Evolutionary conservation across 2,329 filamentous ascomycete species (phyloP).

Genomic region (Onygena corvina): DNA sequence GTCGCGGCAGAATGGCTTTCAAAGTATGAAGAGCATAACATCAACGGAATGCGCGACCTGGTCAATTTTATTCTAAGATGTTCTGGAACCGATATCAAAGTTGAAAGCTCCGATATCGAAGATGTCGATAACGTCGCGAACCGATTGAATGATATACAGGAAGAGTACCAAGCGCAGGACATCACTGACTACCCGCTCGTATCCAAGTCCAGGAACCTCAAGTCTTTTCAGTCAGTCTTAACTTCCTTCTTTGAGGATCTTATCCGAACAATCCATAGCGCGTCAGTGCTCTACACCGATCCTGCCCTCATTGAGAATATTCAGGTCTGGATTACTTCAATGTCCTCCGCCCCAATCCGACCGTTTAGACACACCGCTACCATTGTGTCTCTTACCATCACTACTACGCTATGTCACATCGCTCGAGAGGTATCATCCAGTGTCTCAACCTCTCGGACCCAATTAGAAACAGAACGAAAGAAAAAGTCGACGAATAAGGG

Average conservation of each 20-base stretch:
- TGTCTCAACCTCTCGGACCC: slow-evolving; percentile 63
- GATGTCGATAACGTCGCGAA: slow-evolving; percentile 78
- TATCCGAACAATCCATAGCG: slow-evolving; percentile 65
- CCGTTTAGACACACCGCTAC: slow-evolving; percentile 93
- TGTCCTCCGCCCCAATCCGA: slow-evolving; percentile 77
- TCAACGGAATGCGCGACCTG: slow-evolving; percentile 44
- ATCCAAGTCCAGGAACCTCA: slow-evolving; percentile 62
- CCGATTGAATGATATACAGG: slow-evolving; percentile 71
- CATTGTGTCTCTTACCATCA: slow-evolving; percentile 66
- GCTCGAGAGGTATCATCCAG: slow-evolving; percentile 58
- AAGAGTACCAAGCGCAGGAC: slow-evolving; percentile 69
- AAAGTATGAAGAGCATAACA: slow-evolving; percentile 44
- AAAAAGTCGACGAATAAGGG: slow-evolving; percentile 62
- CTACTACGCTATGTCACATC: slow-evolving; percentile 62
- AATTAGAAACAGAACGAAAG: slow-evolving; percentile 66
- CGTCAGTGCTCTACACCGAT: slow-evolving; percentile 69
- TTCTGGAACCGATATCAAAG: slow-evolving; percentile 66
- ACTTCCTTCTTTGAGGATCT: slow-evolving; percentile 68
- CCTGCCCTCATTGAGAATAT: slow-evolving; percentile 72
- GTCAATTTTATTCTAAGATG: slow-evolving; percentile 53
- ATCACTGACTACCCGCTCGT: slow-evolving; percentile 87
- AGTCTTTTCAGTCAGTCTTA: slow-evolving; percentile 65
- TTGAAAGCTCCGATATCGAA: slow-evolving; percentile 71
- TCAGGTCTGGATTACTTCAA: slow-evolving; percentile 74
- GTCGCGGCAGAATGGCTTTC: slow-evolving; percentile 48